Evolutionary conservation across 768 basidiomycete genomes (phyloP), one percentile per base, ranked within the genome.

Genomic region (Tulasnella sp.): DNA sequence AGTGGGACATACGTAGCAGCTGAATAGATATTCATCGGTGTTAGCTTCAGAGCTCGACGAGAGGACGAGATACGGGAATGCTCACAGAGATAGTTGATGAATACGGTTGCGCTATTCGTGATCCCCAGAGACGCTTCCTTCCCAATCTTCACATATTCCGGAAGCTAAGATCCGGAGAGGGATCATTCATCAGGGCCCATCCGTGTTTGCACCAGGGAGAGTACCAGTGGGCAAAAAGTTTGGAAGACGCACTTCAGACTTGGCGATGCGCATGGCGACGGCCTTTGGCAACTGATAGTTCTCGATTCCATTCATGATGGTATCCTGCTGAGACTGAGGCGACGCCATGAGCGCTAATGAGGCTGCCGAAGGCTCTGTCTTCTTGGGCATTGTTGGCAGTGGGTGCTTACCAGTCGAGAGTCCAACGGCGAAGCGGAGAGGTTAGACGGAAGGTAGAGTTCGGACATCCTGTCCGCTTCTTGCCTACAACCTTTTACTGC

Each of bases 1-100:
- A 11, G 24, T 19, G n/a, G 2, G 5, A 67, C 76, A 67, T 63
- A 79, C 79, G 73, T 76, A 34, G 78, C 74, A 63, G 76, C 78
- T 80, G 61, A 60, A 51, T 38, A 7, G 34, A 38, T 15, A 38
- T 7, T 5, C 34, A 38, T 38, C 7, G 7, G 15, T 15, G 15
- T 15, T 38, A 4, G 24, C 27, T 63, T 19, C 11, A 41, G 50
- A 21, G 11, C 5, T 11, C n/a, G n/a, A 48, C n/a, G n/a, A 21
- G 7, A 7, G 19, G 5, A 48, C n/a, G 21, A n/a, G 11, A 11
- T n/a, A 19, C 21, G 27, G 41, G 52, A 34, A 23, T 54, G 73
- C 84, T 65, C 69, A 86, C 94, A 85, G 7, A 98, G 75, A 66
- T 93, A 95, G 70, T 88, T 94, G 65, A 99, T 93, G 70, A 97